Percentiles rank a stretch among this genome's conserved stretches.
phyloP scores from a whole-genome alignment of 1,284 basidiomycete species.

The Microbotryum silenes-acaulis region DNA sequence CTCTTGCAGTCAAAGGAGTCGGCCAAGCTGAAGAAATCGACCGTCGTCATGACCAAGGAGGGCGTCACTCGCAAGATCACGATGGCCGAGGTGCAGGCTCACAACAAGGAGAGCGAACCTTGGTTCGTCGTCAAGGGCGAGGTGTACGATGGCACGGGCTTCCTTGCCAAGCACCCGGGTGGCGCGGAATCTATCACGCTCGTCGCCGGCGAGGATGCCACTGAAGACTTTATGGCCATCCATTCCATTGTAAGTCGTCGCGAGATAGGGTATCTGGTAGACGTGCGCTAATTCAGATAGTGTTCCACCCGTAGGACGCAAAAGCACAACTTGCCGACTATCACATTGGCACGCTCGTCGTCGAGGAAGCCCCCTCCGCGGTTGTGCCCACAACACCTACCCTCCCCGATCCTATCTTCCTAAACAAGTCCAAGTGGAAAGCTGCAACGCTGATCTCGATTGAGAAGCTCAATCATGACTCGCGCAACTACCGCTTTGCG shows the following conservation, averaged over 20 bases:
- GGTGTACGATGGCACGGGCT: slow-evolving; percentile 52
- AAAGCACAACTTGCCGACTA: slow-evolving; percentile 36
- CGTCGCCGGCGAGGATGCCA: slow-evolving; percentile 56
- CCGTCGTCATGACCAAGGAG: slow-evolving; percentile 44
- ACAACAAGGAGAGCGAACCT: slow-evolving; percentile 46
- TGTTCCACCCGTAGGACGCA: slow-evolving; percentile 9
- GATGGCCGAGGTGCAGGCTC: slow-evolving; percentile 47
- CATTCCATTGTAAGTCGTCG: slow-evolving; percentile 43
- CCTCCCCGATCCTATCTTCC: slow-evolving; percentile 43
- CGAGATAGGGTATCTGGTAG: slow-evolving; percentile 43
- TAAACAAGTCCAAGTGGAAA: slow-evolving; percentile 53
- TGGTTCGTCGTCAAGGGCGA: slow-evolving; percentile 59
- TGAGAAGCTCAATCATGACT: slow-evolving; percentile 48
- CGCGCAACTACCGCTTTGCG: slow-evolving; percentile 52
- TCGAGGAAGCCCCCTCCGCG: slow-evolving; percentile 21
- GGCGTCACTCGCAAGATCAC: slow-evolving; percentile 47
- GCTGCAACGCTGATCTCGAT: slow-evolving; percentile 46
- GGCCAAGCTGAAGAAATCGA: slow-evolving; percentile 28
- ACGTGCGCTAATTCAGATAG: too few species aligned
- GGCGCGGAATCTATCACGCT: slow-evolving; percentile 55
- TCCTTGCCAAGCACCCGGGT: slow-evolving; percentile 57
- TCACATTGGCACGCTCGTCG: slow-evolving; percentile 47
- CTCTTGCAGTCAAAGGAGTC: background rate
- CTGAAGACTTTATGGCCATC: slow-evolving; percentile 57
- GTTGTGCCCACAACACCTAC: slow-evolving; percentile 3